Evolutionary conservation across 768 basidiomycete species (phyloP), one percentile per base, ranked within the genome.

Genomic region (Leucocoprinus sp.): DNA sequence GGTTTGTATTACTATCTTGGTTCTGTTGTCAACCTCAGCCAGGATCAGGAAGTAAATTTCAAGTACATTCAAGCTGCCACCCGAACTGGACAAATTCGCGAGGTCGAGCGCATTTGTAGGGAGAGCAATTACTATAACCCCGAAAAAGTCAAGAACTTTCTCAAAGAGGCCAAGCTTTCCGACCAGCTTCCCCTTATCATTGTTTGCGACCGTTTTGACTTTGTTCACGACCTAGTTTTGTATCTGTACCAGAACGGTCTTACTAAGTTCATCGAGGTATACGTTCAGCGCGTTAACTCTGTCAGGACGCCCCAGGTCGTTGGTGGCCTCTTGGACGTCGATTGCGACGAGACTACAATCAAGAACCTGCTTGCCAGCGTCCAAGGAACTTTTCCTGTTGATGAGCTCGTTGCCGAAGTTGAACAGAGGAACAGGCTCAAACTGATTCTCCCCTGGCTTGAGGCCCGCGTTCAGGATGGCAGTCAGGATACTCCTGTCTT

Each of bases 111-210:
- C 37, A 95, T 99, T 58, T 97, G 93, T 61, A 76, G 96, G 43
- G 96, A 99, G 69, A 92, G 88, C 64, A 97, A 98, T 67, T 74
- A 72, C 67, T 98, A 98, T 76, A 97, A 93, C 64, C 90, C 96
- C 1, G 96, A 99, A 72, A 99, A 99, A 67, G 96, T 98, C 77
- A 98, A 99, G 76, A 99, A 99, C 68, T 98, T 97, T 84, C 80
- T 97, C 64, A 97, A 97, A 66, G 96, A 99, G 60, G 93, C 96
- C 57, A 93, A 96, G 58, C 82, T 99, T 22, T 68, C 82, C 28
- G 96, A 98, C 60, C 96, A 98, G 61, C 81, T 99, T 28, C 96
- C 96, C 3, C 82, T 99, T 55, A 99, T 98, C 72, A 98, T 99
- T 54, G 96, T 99, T 57, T 98, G 96, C 76, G 96, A 99, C 63